phyloP scores from a whole-genome alignment of 2,329 filamentous ascomycete genomes.

The Amphichorda felina region DNA sequence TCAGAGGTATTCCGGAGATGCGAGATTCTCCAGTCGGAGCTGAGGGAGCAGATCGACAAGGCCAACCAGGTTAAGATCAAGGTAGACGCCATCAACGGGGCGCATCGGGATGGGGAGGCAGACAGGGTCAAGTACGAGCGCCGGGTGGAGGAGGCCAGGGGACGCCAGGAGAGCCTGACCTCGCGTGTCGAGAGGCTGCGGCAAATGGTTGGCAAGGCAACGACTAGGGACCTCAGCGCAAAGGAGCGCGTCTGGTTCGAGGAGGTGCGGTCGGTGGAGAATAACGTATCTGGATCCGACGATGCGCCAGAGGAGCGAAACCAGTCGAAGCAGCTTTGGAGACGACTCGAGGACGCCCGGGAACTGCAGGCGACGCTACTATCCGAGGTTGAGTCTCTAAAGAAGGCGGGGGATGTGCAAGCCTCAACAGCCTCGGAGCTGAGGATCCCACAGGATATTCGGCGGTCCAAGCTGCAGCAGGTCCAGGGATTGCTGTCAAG shows the following conservation, averaged over 20 bases:
- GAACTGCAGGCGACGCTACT: slow-evolving; percentile 39
- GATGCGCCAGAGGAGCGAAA: slow-evolving; percentile 7
- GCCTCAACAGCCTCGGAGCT: slow-evolving; percentile 24
- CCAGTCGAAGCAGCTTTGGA: slow-evolving; percentile 37
- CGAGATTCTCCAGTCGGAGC: slow-evolving; percentile 53
- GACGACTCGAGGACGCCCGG: slow-evolving; percentile 45
- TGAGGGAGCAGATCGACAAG: slow-evolving; percentile 54
- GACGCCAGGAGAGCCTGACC: slow-evolving; percentile 43
- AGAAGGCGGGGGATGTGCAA: slow-evolving; percentile 14
- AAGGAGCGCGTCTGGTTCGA: slow-evolving; percentile 34
- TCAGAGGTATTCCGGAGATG: slow-evolving; percentile 64
- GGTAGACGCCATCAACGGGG: slow-evolving; percentile 49
- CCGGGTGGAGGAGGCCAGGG: slow-evolving; percentile 40
- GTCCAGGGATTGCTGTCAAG: slow-evolving; percentile 52
- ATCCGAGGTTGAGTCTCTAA: slow-evolving; percentile 35
- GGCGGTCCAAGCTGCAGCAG: slow-evolving; percentile 50
- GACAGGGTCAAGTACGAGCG: slow-evolving; percentile 46
- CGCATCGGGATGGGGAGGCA: slow-evolving; percentile 31
- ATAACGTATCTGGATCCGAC: slow-evolving; percentile 19
- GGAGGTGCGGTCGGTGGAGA: slow-evolving; percentile 42
- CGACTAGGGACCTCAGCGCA: slow-evolving; percentile 27
- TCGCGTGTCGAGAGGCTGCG: slow-evolving; percentile 48
- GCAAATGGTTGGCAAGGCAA: slow-evolving; percentile 27
- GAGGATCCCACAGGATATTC: slow-evolving; percentile 46
- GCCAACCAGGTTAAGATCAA: slow-evolving; percentile 53